Conservation (phyloP, 2,329 filamentous ascomycete genomes). For the Penicillium sp. region DNA sequence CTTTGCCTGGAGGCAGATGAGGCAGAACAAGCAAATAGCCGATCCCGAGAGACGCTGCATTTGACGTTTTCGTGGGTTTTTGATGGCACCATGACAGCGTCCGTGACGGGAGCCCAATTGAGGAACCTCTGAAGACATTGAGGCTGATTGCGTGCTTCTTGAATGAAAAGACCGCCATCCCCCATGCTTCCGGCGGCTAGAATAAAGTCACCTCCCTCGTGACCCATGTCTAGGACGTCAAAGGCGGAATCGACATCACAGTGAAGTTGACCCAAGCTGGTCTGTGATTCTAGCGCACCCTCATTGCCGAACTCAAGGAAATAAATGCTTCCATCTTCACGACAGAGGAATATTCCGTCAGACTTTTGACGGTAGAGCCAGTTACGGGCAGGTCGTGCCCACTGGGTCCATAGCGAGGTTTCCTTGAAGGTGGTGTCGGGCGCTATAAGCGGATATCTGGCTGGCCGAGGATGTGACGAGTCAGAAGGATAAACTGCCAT, state of each 20-base stretch:
- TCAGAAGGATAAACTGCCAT: slow-evolving; percentile 52
- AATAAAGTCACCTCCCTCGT: slow-evolving; percentile 71
- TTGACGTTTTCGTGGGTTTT: slow-evolving; percentile 13
- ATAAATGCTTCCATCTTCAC: slow-evolving; percentile 81
- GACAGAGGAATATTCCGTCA: slow-evolving; percentile 81
- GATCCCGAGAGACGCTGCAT: slow-evolving; percentile 48
- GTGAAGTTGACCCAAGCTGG: slow-evolving; percentile 64
- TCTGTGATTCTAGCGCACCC: slow-evolving; percentile 56
- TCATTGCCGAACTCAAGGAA: slow-evolving; percentile 68
- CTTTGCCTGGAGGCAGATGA: slow-evolving; percentile 62
- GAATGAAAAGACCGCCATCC: slow-evolving; percentile 73
- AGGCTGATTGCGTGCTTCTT: slow-evolving; percentile 59
- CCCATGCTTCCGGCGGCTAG: slow-evolving; percentile 77
- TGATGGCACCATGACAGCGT: slow-evolving; percentile 41
- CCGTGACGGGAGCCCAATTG: slow-evolving; percentile 59
- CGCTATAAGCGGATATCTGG: slow-evolving; percentile 32
- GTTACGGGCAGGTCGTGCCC: slow-evolving; percentile 75
- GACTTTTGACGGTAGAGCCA: slow-evolving; percentile 62
- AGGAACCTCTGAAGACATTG: slow-evolving; percentile 62
- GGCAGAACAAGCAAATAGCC: slow-evolving; percentile 68
- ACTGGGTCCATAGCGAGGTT: slow-evolving; percentile 74
- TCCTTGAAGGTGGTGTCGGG: slow-evolving; percentile 27
- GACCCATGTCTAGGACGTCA: slow-evolving; percentile 65
- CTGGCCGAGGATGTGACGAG: slow-evolving; percentile 36
- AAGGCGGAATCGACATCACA: slow-evolving; percentile 82